Evolutionary conservation across 2,329 filamentous ascomycete genomes (phyloP).

Genomic region (Xylaria sp.): DNA sequence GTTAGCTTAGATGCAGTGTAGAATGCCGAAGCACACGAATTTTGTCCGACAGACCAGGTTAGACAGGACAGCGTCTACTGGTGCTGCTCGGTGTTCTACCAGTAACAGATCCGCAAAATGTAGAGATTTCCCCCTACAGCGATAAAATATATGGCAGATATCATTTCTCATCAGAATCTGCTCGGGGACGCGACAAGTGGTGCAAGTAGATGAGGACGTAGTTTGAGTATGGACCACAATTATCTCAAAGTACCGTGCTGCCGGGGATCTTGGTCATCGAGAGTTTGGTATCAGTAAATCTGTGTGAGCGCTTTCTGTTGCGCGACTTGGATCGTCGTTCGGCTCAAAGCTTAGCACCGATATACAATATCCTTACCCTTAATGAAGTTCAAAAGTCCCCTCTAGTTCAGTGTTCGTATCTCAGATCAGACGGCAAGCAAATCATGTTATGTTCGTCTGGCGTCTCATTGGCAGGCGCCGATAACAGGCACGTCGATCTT

Average conservation of each 20-base stretch:
- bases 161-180: not conserved
- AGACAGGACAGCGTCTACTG: conserved; percentile 12
- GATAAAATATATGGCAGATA: conserved; percentile 13
- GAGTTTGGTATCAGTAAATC: conserved; percentile 3
- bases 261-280: not conserved
- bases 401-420: conserved; percentile 3
- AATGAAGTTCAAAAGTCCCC: conserved; percentile 1
- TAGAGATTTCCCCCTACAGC: conserved; percentile 10
- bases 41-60: conserved; percentile 17
- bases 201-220: conserved; percentile 9
- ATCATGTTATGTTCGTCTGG: conserved; percentile 1
- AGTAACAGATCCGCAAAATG: not conserved
- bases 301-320: conserved; percentile 7
- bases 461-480: conserved; percentile 19
- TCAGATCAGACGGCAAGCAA: conserved; percentile 8
- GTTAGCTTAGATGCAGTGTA: conserved; percentile 8
- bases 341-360: conserved; percentile 6
- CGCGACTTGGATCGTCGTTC: conserved; percentile 18
- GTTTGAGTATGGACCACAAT: not conserved
- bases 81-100: conserved; percentile 12
- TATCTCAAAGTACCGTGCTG: conserved; percentile 8
- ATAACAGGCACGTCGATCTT: conserved; percentile 26
- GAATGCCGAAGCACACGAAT: conserved; percentile 8
- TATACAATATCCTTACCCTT: conserved; percentile 8
- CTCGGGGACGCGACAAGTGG: not conserved